Evolutionary conservation across 2,329 filamentous ascomycete species (phyloP), one percentile per base, ranked within the genome.

Genomic region (Aspergillus brasiliensis): DNA sequence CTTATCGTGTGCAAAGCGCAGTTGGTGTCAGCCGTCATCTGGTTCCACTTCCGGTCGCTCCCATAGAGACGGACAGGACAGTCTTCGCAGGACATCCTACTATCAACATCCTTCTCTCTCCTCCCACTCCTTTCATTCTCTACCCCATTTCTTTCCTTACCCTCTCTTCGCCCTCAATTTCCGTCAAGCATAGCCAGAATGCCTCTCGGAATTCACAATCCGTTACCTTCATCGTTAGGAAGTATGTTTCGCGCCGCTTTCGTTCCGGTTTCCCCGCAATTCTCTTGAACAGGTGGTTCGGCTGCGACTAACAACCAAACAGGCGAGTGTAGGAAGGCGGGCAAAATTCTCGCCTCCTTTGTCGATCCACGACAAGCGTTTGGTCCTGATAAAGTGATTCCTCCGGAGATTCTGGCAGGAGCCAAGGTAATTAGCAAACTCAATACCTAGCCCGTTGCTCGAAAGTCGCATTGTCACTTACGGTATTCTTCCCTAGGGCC

Each of bases 251-350:
- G 57, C 55, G 61, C 59, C 37, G 48, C 57, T 51, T 58, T 51
- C 51, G 51, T 53, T 57, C 55, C 57, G 52, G 21, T 63, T 72
- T 71, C 73, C 69, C 74, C 73, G 71, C 73, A 75, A 65, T 71
- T 59, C 59, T 34, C 55, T 58, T 48, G 64, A 34, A 63, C 65
- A 56, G 57, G 37, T 57, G 51, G 61, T 66, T 42, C n/a, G 42
- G 37, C 51, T 27, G 38, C n/a, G 40, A 54, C 51, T 55, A 46
- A 55, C 38, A 42, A 10, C 4, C 52, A 44, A 25, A 46, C 78
- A 97, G 94, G 92, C 82, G 95, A 99, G 82, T 98, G 95, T 81
- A 95, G 90, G 78, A 99, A 99, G 80, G 95, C 92, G 75, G 91
- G 91, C 74, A 97, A 96, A 83, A 98, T 98, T 72, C 86, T 99